Conservation (phyloP, 208 protist genomes). For the Herpetomonas samuelpessoai region DNA sequence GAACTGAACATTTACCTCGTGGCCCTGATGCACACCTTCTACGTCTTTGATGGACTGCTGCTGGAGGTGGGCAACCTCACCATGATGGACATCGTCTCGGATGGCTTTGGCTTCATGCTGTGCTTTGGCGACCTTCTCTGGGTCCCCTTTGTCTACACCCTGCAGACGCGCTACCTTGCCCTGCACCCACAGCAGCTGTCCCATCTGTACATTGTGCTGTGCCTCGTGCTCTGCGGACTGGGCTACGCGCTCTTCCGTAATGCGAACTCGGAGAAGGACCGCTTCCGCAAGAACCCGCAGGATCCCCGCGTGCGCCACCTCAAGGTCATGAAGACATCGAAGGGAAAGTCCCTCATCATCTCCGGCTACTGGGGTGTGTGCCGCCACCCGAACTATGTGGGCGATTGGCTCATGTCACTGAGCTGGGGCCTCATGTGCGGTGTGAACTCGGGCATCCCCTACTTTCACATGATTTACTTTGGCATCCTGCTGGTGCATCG, state of each 20-base stretch:
- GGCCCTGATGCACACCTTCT: constrained; percentile 85
- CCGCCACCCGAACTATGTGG: constrained; percentile 97
- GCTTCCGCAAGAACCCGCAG: constrained; percentile 73
- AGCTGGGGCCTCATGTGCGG: constrained; percentile 64
- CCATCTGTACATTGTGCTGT: constrained; percentile 37
- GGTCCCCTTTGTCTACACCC: constrained; percentile 95
- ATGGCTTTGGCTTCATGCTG: constrained; percentile 97
- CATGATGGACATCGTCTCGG: constrained; percentile 97
- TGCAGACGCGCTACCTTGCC: constrained; percentile 92
- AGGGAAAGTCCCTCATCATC: constrained; percentile 86
- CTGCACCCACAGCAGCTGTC: constrained; percentile 54
- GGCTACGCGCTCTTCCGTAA: constrained; percentile 86
- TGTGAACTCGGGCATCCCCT: constrained; percentile 70
- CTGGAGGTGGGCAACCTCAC: constrained; percentile 91
- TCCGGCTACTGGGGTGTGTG: constrained; percentile 96
- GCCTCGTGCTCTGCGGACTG: constrained; percentile 27
- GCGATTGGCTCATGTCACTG: constrained; percentile 91
- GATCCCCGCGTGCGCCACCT: constrained; percentile 63
- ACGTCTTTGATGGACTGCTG: constrained; percentile 93
- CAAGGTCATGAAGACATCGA: constrained; percentile 78
- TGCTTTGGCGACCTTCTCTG: constrained; percentile 94
- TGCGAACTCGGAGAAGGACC: constrained; percentile 86
- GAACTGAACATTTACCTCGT: constrained; percentile 86
- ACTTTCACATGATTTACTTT: constrained; percentile 95
- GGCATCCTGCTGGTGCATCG: constrained; percentile 92